Conservation (phyloP, 352 stramenopile species). For the Phytophthora kernoviae region DNA sequence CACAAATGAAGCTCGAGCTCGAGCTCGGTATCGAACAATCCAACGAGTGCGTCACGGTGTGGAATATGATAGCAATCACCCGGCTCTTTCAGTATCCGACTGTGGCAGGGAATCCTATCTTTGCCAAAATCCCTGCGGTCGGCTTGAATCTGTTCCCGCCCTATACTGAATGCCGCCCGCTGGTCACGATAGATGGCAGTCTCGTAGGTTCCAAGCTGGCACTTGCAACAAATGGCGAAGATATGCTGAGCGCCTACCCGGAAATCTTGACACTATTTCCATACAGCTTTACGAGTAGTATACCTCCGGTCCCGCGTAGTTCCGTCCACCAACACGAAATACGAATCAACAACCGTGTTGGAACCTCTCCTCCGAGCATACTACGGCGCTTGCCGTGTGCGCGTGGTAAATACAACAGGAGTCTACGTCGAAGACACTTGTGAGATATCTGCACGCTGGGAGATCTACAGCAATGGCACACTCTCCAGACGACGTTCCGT, state of each 20-base stretch:
- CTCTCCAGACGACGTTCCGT: slow-evolving; percentile 24
- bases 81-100: slow-evolving; percentile 19
- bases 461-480: slow-evolving; percentile 26
- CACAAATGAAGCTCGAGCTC: slow-evolving; percentile 18
- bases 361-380: slow-evolving; percentile 24
- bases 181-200: slow-evolving; percentile 8
- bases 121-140: slow-evolving; percentile 21
- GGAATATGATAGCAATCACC: slow-evolving; percentile 14
- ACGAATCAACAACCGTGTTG: slow-evolving; percentile 1
- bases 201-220: slow-evolving; percentile 19
- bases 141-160: slow-evolving; percentile 24
- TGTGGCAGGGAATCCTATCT: background rate
- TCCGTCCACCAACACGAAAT: slow-evolving; percentile 6
- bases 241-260: slow-evolving; percentile 18
- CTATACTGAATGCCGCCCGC: slow-evolving; percentile 26
- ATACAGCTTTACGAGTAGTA: slow-evolving; percentile 25
- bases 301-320: slow-evolving; percentile 12
- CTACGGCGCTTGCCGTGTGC: slow-evolving; percentile 26
- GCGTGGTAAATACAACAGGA: slow-evolving; percentile 19
- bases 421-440: slow-evolving; percentile 29
- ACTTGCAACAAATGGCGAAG: slow-evolving; percentile 11
- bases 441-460: slow-evolving; percentile 8
- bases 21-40: slow-evolving; percentile 4
- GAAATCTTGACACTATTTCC: slow-evolving; percentile 28
- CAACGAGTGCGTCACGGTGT: slow-evolving; percentile 11